Base-by-base conservation (phyloP, 768 basidiomycete species). In the Fibroporia radiculosa region DNA sequence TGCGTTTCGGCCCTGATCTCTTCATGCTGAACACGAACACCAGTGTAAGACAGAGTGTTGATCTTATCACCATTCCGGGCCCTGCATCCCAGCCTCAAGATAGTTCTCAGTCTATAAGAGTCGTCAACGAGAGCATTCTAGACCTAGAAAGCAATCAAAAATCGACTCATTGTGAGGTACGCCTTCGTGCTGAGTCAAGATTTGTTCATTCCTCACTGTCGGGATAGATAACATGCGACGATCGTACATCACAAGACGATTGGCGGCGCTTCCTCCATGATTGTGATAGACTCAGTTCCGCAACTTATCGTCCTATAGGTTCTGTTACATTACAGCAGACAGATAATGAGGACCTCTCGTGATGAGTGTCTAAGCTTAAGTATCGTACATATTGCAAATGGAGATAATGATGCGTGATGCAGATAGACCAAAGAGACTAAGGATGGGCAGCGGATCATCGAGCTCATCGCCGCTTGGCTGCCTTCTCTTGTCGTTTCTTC, bases 401-500 rank as follows among this genome's bases (percentile, higher is more conserved):
- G 32, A 8, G 34, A 36, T 42, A 18, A 22, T 36, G 20, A 32
- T 31, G 28, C 19, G 40, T 19, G 25, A 41, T 23, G 19, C 29
- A 19, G 32, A 39, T 13, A 45, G 23, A 20, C 25, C n/a, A 46
- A 13, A 28, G 32, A 25, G 27, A 35, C 47, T 61, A 71, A 36
- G 61, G n/a, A n/a, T n/a, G n/a, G n/a, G n/a, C n/a, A n/a, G n/a
- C n/a, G n/a, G n/a, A n/a, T n/a, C n/a, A n/a, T n/a, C n/a, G n/a
- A n/a, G n/a, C n/a, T n/a, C n/a, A n/a, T n/a, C 76, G 70, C 60
- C 75, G 80, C 63, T 82, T 83, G 50, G 66, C 75, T 13, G 78
- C 78, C 61, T 85, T 91, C 45, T 87, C 88, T 58, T 69, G 77
- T 40, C 85, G 74, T 66, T 88, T 93, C 62, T 78, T 74, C 3